Conservation (phyloP, 257 asterid species). For the Ilex asprella region DNA sequence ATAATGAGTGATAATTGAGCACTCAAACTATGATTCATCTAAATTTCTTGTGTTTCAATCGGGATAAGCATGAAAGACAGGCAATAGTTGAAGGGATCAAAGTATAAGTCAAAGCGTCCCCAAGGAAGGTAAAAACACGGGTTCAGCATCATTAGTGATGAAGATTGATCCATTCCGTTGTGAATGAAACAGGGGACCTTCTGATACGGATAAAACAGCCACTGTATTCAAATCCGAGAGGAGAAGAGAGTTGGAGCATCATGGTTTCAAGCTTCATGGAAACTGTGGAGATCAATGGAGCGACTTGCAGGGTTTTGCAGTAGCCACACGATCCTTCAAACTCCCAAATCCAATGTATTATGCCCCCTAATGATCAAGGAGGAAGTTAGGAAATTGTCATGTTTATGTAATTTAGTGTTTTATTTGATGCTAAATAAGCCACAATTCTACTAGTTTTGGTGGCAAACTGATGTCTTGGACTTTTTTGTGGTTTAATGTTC, state of each 20-base stretch:
- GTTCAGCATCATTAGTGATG: not conserved
- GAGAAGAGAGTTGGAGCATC: slow-evolving; percentile 66
- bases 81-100: no score
- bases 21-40: no score
- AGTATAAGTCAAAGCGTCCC: no score
- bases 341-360: slow-evolving; percentile 77
- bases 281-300: slow-evolving; percentile 96
- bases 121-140: not conserved
- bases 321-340: slow-evolving; percentile 71
- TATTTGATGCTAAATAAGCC: no score
- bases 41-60: no score
- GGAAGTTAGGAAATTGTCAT: not conserved
- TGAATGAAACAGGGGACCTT: slow-evolving; percentile 45
- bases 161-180: not conserved
- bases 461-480: no score
- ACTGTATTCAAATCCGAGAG: slow-evolving; percentile 63
- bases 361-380: slow-evolving; percentile 27
- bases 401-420: no score
- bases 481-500: no score
- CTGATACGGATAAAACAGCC: slow-evolving; percentile 55
- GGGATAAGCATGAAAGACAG: no score
- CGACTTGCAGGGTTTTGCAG: slow-evolving; percentile 62
- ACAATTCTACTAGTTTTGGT: no score
- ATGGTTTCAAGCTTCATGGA: slow-evolving; percentile 67
- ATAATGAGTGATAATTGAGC: no score